Percentiles rank a stretch among this genome's conserved stretches.
Evolutionary conservation across 1,139 yeast genomes (phyloP).

Genomic region (Blastobotrys buckinghamii): DNA sequence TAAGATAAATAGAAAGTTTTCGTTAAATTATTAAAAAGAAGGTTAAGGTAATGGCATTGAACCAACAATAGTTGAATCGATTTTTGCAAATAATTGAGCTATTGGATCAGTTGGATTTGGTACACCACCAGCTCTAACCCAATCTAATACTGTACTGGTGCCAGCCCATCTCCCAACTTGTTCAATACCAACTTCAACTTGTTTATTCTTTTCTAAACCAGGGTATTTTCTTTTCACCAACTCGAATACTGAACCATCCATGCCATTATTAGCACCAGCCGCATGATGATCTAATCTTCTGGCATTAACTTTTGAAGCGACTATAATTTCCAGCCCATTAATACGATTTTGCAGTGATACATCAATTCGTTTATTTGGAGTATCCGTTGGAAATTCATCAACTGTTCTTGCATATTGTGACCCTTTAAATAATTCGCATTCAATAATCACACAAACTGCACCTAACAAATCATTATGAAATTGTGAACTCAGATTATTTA

Average conservation of each 20-base stretch:
- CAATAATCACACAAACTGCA: slow-evolving; percentile 7
- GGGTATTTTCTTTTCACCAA: slow-evolving; percentile 5
- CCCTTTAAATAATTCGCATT: slow-evolving; percentile 3
- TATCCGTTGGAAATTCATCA: not conserved
- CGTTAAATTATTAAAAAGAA: no score
- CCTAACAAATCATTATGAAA: slow-evolving; percentile 5
- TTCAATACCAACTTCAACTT: slow-evolving; percentile 6
- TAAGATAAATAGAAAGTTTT: not conserved
- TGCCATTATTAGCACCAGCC: slow-evolving; percentile 6
- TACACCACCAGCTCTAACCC: slow-evolving; percentile 1
- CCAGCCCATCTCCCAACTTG: slow-evolving; percentile 8
- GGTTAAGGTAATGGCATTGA: slow-evolving; percentile 1
- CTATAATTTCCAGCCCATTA: slow-evolving; percentile 5
- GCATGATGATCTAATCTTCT: slow-evolving; percentile 8
- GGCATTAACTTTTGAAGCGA: slow-evolving; percentile 7
- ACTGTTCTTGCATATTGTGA: not conserved
- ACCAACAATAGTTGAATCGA: not conserved
- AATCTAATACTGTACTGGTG: slow-evolving; percentile 4
- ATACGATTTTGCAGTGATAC: slow-evolving; percentile 1
- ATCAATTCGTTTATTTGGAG: not conserved
- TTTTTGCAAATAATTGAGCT: slow-evolving; percentile 4
- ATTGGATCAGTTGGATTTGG: slow-evolving; percentile 2
- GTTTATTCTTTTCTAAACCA: slow-evolving; percentile 3
- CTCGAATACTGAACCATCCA: slow-evolving; percentile 8
- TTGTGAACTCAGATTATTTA: not conserved